Evolutionary conservation across 768 basidiomycete genomes (phyloP), one percentile per base, ranked within the genome.

Genomic region (Lepiota venenata): DNA sequence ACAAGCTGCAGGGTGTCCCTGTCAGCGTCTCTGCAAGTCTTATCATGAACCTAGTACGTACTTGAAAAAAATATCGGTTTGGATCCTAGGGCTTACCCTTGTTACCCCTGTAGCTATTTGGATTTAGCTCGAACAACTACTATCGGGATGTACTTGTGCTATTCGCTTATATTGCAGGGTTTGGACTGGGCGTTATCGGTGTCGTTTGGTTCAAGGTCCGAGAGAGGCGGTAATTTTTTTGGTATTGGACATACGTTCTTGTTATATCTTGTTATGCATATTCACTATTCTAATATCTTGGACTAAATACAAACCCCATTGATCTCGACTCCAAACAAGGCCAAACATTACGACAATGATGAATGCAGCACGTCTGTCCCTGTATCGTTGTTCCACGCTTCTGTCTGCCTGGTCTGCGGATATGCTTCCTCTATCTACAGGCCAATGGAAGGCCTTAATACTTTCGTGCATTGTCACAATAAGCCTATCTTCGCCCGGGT

Each of bases 81-180:
- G 39, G 22, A 6, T n/a, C 55, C 40, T 1, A 32, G 7, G 37
- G 32, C 18, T 22, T 38, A 40, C 44, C 29, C 48, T 64, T 27
- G 46, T 44, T 16, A 21, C 37, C 45, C 39, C 36, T n/a, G 46
- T 36, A 91, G 82, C 77, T 97, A 18, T 98, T 97, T 64, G 95
- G 94, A 1, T 98, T 98, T 63, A 82, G 83, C 15, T 61, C 74
- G 47, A 81, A 82, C 58, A 86, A 88, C 59, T 98, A 95, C 66
- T 97, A 96, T 65, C 77, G 93, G 49, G 91, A 96, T 63, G 89
- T 97, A 5, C 74, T 97, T 22, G 85, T 96, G 41, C 64, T 92
- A 49, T 93, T 94, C 60, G 94, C 81, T 0, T 97, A 87, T 65
- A 88, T 94, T 52, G 86, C 82, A 1, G 92, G 86, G 1, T 93